Evolutionary conservation across 495 filamentous ascomycete genomes (phyloP).

Genomic region (Penicillium bialowiezense): DNA sequence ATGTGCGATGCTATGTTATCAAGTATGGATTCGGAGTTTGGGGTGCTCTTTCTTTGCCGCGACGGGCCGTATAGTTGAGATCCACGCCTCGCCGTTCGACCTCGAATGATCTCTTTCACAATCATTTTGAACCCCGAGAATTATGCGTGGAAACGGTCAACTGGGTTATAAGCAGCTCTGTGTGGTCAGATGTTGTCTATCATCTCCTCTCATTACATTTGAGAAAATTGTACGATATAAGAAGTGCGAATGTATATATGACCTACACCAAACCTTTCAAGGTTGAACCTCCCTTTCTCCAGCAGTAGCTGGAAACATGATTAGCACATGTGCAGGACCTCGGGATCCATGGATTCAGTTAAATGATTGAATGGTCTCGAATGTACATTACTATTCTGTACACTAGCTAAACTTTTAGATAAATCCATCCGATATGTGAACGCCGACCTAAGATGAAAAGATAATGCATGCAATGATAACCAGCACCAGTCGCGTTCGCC

Average conservation of each 20-base stretch:
- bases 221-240: conserved; percentile 17
- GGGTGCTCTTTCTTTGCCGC: conserved; percentile 7
- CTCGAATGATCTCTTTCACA: no score
- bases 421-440: conserved; percentile 26
- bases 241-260: conserved; percentile 1
- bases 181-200: not conserved
- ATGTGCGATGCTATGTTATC: not conserved
- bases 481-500: conserved; percentile 12
- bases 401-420: conserved; percentile 23
- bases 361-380: conserved; percentile 10
- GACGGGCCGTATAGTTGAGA: not conserved
- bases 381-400: conserved; percentile 19
- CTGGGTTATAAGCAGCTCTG: not conserved
- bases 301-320: no score
- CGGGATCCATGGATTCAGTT: no score
- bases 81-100: no score
- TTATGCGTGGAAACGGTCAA: not conserved
- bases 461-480: conserved; percentile 18
- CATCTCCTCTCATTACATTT: conserved; percentile 19
- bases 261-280: not conserved
- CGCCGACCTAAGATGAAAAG: conserved; percentile 28
- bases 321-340: no score
- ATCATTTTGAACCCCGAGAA: not conserved
- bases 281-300: no score
- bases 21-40: conserved; percentile 14